Base-by-base conservation (phyloP, 768 basidiomycete species). In the Mrakia frigida region DNA sequence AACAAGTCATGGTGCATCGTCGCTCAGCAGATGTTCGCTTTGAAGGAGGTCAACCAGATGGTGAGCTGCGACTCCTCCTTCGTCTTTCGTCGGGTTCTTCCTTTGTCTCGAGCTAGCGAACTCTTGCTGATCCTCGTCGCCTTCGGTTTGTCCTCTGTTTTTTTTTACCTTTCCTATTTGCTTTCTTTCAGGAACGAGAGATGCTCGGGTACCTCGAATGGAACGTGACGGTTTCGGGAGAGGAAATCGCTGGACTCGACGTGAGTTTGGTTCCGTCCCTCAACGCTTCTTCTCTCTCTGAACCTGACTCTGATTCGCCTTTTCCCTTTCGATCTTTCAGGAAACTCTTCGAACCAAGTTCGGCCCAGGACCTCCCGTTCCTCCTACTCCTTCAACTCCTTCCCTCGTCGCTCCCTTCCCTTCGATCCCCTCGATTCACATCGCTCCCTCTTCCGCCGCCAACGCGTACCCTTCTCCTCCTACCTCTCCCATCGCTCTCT, bases 161-260 rank as follows among this genome's bases (percentile, higher is more conserved):
- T 25, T 39, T 14, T 31, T 33, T 18, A 4, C 63, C 0, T 10
- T 39, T 23, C 46, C 43, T 39, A 14, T 37, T 43, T 21, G 4
- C 28, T 13, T 28, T 63, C 35, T 33, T 33, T 25, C 60, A 61
- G 93, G 94, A 95, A 85, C 86, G 93, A 33, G 93, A 95, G 84
- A 93, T 96, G 90, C 94, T 90, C 78, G 87, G 88, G 23, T 98
- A 98, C 81, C 85, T 99, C 59, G 94, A 95, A 82, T 98, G 94
- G 94, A 81, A 83, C 74, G 78, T 85, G 11, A 50, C 23, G 25
- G 73, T 67, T 33, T 61, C 43, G 2, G 73, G 60, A 0, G 61
- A 65, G 18, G 73, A 74, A 23, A 50, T 74, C 6, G 73, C 46
- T n/a, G 61, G 39, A 28, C 61, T 74, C 33, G 61, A 74, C 46